Base-by-base conservation (phyloP, 768 basidiomycete genomes). In the Panaeolus papilionaceus region DNA sequence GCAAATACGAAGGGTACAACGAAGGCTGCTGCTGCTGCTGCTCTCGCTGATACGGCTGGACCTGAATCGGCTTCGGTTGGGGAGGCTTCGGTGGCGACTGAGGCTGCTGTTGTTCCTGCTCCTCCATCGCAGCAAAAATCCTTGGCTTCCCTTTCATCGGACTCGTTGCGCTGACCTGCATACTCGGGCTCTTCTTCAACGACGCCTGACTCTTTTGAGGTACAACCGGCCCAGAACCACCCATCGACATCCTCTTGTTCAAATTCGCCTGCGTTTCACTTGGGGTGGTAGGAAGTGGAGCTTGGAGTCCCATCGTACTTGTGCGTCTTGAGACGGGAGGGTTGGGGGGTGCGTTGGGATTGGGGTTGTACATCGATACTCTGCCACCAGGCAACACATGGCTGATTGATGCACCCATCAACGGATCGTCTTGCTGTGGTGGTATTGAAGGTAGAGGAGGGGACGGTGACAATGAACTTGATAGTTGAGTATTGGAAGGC, bases 61-160 rank as follows among this genome's bases (percentile, higher is more conserved):
- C 14, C 26, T 51, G 49, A 1, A 9, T 23, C 26, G 38, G 42
- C 18, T 70, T 67, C 6, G 61, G 51, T 0, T 61, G 58, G 14
- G 45, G 65, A 18, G 63, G 9, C 38, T 28, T 47, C n/a, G 58
- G 39, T 38, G 58, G 58, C 44, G 39, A 54, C 28, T 63, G 49
- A 38, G 20, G 39, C 54, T 67, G 68, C 10, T 16, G 18, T 14
- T 64, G 64, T 38, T 72, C 74, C 58, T 71, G 71, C 18, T 68
- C 74, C 33, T 81, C 79, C 83, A 85, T 87, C 3, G 89, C 87
- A 6, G 88, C 75, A 66, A 92, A 92, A 38, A 92, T 92, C 26
- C 88, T 80, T 0, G 90, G 89, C 23, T 86, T 87, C 20, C 84
- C 85, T 66, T 79, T 81, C 69, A 68, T 70, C 37, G 72, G 70